Evolutionary conservation across 345 rosid species (phyloP).

Genomic region (Carallia brachiata): DNA sequence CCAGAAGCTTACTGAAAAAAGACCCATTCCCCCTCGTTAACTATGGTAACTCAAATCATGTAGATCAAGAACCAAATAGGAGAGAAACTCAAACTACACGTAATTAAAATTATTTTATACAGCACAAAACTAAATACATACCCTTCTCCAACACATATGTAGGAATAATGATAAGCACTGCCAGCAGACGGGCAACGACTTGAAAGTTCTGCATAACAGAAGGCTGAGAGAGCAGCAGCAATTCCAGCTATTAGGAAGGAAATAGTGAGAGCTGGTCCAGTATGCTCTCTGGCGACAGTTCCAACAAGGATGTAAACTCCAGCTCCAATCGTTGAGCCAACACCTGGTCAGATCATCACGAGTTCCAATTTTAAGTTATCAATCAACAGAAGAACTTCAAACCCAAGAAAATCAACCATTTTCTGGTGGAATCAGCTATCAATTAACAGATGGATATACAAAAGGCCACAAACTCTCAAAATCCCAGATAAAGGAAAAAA

Average conservation of each 20-base stretch:
- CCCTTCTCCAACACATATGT: conserved; percentile 96
- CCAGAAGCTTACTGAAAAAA: neutral
- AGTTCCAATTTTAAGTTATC: neutral
- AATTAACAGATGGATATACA: neutral
- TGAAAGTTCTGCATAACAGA: conserved; percentile 96
- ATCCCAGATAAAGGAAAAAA: too few species aligned
- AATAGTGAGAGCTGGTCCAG: conserved; percentile 90
- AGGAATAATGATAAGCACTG: conserved; percentile 98
- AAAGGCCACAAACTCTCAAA: neutral
- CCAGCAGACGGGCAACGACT: conserved; percentile 98
- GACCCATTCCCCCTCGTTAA: neutral
- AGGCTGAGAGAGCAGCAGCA: conserved; percentile 95
- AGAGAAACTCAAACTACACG: neutral
- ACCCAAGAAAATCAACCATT: neutral
- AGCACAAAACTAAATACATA: conserved; percentile 13
- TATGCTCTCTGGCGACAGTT: conserved; percentile 96
- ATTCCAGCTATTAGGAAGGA: conserved; percentile 91
- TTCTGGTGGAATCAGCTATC: neutral
- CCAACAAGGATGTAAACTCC: conserved; percentile 97
- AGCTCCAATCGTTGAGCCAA: conserved; percentile 97
- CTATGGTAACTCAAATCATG: neutral
- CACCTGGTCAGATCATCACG: conserved; percentile 45
- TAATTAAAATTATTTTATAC: neutral
- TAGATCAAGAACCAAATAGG: neutral
- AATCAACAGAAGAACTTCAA: neutral